phyloP scores from a whole-genome alignment of 2,329 filamentous ascomycete species.

The Thielaviopsis musarum region DNA sequence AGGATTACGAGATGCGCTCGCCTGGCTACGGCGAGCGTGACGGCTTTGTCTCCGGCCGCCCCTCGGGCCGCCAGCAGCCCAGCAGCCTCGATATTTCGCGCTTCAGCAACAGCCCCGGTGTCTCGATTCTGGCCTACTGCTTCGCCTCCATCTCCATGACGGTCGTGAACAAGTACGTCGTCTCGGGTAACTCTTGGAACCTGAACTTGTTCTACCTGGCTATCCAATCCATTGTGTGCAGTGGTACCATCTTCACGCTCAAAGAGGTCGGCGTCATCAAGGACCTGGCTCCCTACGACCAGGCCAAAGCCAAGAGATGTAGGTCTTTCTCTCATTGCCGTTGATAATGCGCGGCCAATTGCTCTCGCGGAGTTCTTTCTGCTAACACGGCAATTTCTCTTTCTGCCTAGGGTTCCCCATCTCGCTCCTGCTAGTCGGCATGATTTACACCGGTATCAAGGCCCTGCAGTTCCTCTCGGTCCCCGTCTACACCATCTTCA shows the following conservation, averaged over 20 bases:
- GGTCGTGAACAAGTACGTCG: constrained; percentile 97
- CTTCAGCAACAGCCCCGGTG: constrained; percentile 56
- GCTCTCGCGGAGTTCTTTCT: not conserved
- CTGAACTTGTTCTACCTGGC: constrained; percentile 89
- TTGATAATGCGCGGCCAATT: not conserved
- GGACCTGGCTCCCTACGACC: constrained; percentile 66
- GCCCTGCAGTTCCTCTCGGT: constrained; percentile 93
- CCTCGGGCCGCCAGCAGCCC: constrained; percentile 15
- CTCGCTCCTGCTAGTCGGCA: constrained; percentile 85
- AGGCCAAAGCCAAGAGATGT: constrained; percentile 87
- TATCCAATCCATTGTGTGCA: constrained; percentile 83
- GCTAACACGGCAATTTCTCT: not conserved
- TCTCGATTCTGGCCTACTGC: constrained; percentile 83
- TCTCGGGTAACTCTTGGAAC: constrained; percentile 84
- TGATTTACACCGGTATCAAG: constrained; percentile 98
- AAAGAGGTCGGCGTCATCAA: constrained; percentile 71
- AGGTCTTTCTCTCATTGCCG: constrained; percentile 20
- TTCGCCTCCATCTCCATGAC: constrained; percentile 97
- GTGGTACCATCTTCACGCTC: constrained; percentile 64
- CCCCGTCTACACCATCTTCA: constrained; percentile 98
- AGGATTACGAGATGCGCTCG: constrained; percentile 59
- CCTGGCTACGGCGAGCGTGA: constrained; percentile 37
- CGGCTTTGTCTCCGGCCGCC: constrained; percentile 26
- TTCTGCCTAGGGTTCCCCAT: constrained; percentile 76
- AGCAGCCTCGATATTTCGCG: constrained; percentile 23